A percentile compares a stretch with the other conserved stretches of the same genome.
Evolutionary conservation across 2,329 filamentous ascomycete species (phyloP).

Genomic region (Arthrobotrys sinensis): DNA sequence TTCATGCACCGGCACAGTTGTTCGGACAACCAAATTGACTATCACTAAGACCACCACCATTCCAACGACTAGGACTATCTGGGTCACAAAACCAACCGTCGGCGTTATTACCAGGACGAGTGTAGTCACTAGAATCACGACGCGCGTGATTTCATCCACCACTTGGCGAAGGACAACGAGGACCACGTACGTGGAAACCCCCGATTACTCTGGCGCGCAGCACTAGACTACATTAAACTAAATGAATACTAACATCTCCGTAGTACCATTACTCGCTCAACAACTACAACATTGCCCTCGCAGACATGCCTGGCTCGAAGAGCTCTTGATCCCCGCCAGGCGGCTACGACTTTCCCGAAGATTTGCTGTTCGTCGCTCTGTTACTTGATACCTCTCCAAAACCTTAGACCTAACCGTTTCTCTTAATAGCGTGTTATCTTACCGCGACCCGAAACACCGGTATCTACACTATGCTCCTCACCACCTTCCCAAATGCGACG

Average conservation of each 20-base stretch:
- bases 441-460: slow-evolving; percentile 26
- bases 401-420: background rate
- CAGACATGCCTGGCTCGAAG: slow-evolving; percentile 9
- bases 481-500: slow-evolving; percentile 14
- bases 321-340: slow-evolving; percentile 25
- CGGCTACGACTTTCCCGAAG: background rate
- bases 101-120: slow-evolving; percentile 10
- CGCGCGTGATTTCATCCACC: background rate
- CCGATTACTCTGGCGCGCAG: background rate
- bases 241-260: background rate
- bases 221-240: too few relatives aligned
- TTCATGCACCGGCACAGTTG: slow-evolving; percentile 4
- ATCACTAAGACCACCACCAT: background rate
- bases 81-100: slow-evolving; percentile 4
- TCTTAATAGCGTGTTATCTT: slow-evolving; percentile 36
- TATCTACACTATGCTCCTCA: slow-evolving; percentile 34
- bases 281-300: slow-evolving; percentile 15
- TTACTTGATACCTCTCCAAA: background rate
- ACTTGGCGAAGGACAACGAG: background rate
- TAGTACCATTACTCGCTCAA: slow-evolving; percentile 11
- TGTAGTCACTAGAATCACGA: slow-evolving; percentile 25
- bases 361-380: slow-evolving; percentile 29
- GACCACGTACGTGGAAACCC: slow-evolving; percentile 18
- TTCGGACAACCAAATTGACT: slow-evolving; percentile 2
- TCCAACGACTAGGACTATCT: background rate